These are phyloP conservation scores for Lathyrus oleraceus DNA, from an alignment of 306 rosid species.

Conservation along the genomic window DNA sequence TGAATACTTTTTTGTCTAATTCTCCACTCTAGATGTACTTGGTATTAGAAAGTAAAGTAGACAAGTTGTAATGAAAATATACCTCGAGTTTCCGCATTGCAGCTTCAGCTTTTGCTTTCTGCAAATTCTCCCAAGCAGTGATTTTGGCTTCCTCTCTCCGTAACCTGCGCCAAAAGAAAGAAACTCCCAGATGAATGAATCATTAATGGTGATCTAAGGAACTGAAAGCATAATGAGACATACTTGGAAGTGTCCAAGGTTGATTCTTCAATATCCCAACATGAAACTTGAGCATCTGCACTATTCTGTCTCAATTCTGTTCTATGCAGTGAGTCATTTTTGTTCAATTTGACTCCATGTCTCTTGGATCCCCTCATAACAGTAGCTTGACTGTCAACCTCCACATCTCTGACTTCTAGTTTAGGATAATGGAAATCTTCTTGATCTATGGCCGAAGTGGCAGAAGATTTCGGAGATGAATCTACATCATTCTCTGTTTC, in stretches of 20 bases:
- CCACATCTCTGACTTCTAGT: constrained; percentile 76
- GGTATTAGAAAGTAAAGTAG: constrained; percentile 2
- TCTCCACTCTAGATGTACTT: not conserved
- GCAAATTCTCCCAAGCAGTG: constrained; percentile 86
- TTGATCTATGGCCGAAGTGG: constrained; percentile 38
- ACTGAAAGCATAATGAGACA: constrained; percentile 1
- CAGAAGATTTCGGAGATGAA: constrained; percentile 44
- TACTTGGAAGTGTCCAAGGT: constrained; percentile 66
- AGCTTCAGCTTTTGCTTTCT: constrained; percentile 91
- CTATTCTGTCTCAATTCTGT: constrained; percentile 40
- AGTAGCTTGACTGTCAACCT: constrained; percentile 69
- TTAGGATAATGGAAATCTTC: constrained; percentile 39
- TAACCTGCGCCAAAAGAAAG: constrained; percentile 43
- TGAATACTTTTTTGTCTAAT: constrained; percentile 6
- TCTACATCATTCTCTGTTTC: constrained; percentile 44
- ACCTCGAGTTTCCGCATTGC: constrained; percentile 88
- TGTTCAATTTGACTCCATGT: constrained; percentile 33
- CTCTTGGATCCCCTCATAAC: constrained; percentile 51
- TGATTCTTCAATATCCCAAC: constrained; percentile 57
- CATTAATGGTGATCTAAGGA: not conserved
- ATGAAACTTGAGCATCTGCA: constrained; percentile 43
- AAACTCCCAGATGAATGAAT: not conserved
- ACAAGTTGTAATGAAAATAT: not conserved
- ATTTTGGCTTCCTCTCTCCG: constrained; percentile 87
- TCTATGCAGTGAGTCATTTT: constrained; percentile 30